A percentile compares a stretch with the other conserved stretches of the same genome.
These are phyloP conservation scores for Trapa incisa DNA, from an alignment of 345 rosid species.

Conservation along the genomic window DNA sequence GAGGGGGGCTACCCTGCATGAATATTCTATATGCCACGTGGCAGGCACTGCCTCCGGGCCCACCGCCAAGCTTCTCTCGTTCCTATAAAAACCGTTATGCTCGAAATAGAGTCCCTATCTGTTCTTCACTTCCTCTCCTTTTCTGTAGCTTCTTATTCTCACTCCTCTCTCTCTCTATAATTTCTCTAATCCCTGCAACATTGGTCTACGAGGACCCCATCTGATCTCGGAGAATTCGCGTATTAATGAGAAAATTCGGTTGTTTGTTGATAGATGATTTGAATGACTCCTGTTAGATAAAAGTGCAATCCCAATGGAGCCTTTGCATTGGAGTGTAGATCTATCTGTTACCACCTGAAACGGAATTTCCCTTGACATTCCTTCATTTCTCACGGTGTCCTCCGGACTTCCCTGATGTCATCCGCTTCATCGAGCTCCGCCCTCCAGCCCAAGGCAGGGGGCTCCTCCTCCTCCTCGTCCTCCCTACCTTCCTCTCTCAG, in stretches of 20 bases:
- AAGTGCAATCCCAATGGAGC: too few species aligned
- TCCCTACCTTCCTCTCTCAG: background rate
- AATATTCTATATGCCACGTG: slow-evolving; percentile 21
- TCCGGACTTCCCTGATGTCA: slow-evolving; percentile 1
- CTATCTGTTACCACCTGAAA: background rate
- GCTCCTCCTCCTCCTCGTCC: background rate
- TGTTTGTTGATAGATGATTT: background rate
- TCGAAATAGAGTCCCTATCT: background rate
- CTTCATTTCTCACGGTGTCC: too few species aligned
- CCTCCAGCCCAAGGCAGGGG: slow-evolving; percentile 5
- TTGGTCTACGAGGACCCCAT: background rate
- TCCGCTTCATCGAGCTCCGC: slow-evolving; percentile 12
- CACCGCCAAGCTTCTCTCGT: background rate
- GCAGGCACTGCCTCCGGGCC: slow-evolving; percentile 5
- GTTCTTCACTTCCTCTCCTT: background rate
- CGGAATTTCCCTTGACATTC: background rate
- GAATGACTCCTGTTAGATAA: background rate
- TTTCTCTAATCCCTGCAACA: background rate
- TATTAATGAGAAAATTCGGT: background rate
- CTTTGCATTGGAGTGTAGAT: too few species aligned
- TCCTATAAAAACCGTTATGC: too few species aligned
- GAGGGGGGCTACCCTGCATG: too few species aligned
- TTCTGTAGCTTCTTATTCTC: slow-evolving; percentile 3
- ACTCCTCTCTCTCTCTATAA: slow-evolving; percentile 1
- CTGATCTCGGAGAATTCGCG: slow-evolving; percentile 4